Evolutionary conservation across 192 early-diverging fungal species (phyloP).

Genomic region (Pilobolus umbonatus): DNA sequence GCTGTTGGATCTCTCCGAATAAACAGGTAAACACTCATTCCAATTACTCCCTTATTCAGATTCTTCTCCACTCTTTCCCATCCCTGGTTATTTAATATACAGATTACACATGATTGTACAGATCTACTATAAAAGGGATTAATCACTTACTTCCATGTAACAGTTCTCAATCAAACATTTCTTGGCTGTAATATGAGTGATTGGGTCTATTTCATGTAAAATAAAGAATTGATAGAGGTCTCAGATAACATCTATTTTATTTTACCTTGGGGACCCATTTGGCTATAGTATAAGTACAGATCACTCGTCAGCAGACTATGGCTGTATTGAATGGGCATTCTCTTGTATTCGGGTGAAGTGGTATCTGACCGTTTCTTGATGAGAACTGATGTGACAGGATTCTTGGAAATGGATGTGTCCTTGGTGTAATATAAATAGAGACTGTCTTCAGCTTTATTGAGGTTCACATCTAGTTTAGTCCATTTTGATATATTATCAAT

Average conservation of each 20-base stretch:
- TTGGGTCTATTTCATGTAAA: constrained; percentile 9
- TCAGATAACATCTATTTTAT: neutral
- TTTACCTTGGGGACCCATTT: constrained; percentile 18
- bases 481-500: neutral
- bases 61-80: constrained; percentile 26
- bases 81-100: constrained; percentile 12
- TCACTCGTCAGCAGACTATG: constrained; percentile 25
- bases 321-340: constrained; percentile 38
- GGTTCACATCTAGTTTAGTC: constrained; percentile 14
- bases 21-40: constrained; percentile 27
- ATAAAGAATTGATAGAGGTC: neutral
- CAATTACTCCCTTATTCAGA: constrained; percentile 23
- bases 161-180: constrained; percentile 22
- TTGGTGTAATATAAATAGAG: constrained; percentile 27
- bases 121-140: neutral
- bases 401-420: constrained; percentile 15
- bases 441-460: constrained; percentile 5
- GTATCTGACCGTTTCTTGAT: constrained; percentile 38
- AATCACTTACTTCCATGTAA: constrained; percentile 23
- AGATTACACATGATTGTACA: neutral
- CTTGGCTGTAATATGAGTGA: constrained; percentile 22
- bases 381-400: constrained; percentile 36
- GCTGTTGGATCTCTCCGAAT: constrained; percentile 6
- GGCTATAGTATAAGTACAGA: constrained; percentile 21
- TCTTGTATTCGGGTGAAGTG: constrained; percentile 36